Percentiles rank a stretch among this genome's conserved stretches.
These are phyloP conservation scores for Ilyonectria robusta DNA, from an alignment of 2,329 filamentous ascomycete genomes.

Conservation along the genomic window DNA sequence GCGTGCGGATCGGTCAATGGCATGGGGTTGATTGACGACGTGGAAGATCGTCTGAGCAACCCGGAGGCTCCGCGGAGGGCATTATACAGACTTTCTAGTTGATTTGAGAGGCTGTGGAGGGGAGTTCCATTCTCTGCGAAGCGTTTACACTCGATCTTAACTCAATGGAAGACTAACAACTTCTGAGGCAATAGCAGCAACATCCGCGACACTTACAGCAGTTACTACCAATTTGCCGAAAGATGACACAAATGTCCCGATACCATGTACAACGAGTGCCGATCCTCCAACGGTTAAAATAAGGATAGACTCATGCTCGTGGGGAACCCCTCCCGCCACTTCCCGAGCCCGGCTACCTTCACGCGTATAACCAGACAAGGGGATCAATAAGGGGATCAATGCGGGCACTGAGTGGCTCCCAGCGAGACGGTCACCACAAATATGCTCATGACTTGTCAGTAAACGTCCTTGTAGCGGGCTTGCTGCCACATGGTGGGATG, in stretches of 20 bases:
- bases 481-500: slow-evolving; percentile 10
- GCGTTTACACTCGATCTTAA: not conserved
- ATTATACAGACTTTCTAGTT: not conserved
- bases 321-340: slow-evolving; percentile 2
- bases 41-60: not conserved
- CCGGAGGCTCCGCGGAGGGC: not conserved
- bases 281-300: slow-evolving; percentile 19
- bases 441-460: not conserved
- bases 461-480: not conserved
- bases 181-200: not conserved
- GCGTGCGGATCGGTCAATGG: slow-evolving; percentile 1
- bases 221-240: not conserved
- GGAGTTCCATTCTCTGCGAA: not conserved
- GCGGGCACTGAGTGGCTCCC: not conserved
- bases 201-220: not conserved
- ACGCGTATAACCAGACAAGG: not conserved
- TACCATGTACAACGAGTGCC: not conserved
- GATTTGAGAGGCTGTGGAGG: not conserved
- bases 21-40: not conserved
- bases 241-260: not conserved
- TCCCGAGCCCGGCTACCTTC: slow-evolving; percentile 7
- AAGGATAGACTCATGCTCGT: slow-evolving; percentile 9
- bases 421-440: not conserved
- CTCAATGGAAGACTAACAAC: not conserved
- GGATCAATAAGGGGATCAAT: not conserved